These are phyloP conservation scores for Pseudovirgaria hyperparasitica DNA, from an alignment of 2,329 filamentous ascomycete species.

Conservation along the genomic window DNA sequence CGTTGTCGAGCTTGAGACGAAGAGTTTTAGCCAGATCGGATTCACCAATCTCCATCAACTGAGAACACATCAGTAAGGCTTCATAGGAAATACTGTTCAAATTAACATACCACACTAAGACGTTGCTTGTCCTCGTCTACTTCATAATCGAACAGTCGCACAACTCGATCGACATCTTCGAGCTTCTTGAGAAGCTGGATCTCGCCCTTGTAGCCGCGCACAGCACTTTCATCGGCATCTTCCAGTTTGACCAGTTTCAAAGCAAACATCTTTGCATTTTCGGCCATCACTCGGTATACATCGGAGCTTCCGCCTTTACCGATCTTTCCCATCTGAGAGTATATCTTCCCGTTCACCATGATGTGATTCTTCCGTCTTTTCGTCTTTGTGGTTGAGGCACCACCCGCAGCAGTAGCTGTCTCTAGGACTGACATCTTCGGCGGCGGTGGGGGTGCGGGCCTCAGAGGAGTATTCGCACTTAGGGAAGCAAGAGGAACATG, in stretches of 20 bases:
- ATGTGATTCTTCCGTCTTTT: conserved; percentile 64
- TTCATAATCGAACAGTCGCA: conserved; percentile 83
- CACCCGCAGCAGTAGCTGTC: conserved; percentile 71
- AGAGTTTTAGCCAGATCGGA: conserved; percentile 83
- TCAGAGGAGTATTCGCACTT: conserved; percentile 60
- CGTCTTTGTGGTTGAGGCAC: conserved; percentile 62
- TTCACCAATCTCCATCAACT: conserved; percentile 97
- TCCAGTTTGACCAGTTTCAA: conserved; percentile 87
- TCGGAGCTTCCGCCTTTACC: conserved; percentile 87
- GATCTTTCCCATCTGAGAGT: conserved; percentile 79
- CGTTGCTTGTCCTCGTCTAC: conserved; percentile 84
- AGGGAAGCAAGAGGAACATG: conserved; percentile 38
- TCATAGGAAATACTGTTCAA: not conserved
- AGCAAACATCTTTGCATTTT: conserved; percentile 92
- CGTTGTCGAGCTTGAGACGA: conserved; percentile 46
- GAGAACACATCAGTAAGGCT: conserved; percentile 1
- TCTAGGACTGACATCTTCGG: conserved; percentile 97
- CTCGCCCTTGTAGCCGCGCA: conserved; percentile 85
- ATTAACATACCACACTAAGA: conserved; percentile 60
- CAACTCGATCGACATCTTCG: conserved; percentile 75
- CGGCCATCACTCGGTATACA: conserved; percentile 92
- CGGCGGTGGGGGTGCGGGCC: conserved; percentile 65
- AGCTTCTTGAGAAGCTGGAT: conserved; percentile 82
- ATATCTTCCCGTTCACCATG: conserved; percentile 80
- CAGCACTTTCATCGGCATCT: conserved; percentile 70